Conservation (phyloP, 805 yeast genomes). For the Candida jianshihensis region DNA sequence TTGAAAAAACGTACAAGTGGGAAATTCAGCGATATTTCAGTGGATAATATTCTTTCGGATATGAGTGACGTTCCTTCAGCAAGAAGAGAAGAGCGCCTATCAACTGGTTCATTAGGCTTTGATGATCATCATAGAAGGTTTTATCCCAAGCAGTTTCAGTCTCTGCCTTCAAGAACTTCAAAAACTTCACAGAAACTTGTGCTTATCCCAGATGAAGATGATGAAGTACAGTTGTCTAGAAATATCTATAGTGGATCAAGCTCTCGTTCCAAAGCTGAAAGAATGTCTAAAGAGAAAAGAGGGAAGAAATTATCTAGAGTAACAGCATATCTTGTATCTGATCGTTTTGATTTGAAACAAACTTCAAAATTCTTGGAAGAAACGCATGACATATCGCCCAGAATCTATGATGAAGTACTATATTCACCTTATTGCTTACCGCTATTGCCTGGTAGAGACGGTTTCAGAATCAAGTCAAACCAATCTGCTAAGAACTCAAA, state of each 20-base stretch:
- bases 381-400: constrained; percentile 77
- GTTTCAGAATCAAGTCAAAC: constrained; percentile 69
- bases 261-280: constrained; percentile 37
- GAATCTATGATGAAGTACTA: constrained; percentile 87
- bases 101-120: constrained; percentile 24
- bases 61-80: constrained; percentile 85
- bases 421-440: constrained; percentile 89
- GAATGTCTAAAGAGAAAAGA: constrained; percentile 39
- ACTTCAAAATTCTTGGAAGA: constrained; percentile 58
- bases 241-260: constrained; percentile 4
- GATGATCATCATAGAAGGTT: constrained; percentile 12
- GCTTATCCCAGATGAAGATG: constrained; percentile 59
- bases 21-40: constrained; percentile 71
- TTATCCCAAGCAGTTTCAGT: constrained; percentile 43
- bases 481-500: constrained; percentile 31
- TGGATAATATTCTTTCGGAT: constrained; percentile 70
- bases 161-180: constrained; percentile 69
- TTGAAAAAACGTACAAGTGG: constrained; percentile 18
- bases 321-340: constrained; percentile 88
- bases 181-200: constrained; percentile 84
- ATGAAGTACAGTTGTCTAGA: constrained; percentile 6
- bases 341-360: constrained; percentile 60
- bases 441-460: constrained; percentile 74
- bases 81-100: constrained; percentile 37
- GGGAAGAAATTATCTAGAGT: constrained; percentile 68